Evolutionary conservation across 2,329 filamentous ascomycete species (phyloP).

Genomic region (Aaosphaeria pasadenensis): DNA sequence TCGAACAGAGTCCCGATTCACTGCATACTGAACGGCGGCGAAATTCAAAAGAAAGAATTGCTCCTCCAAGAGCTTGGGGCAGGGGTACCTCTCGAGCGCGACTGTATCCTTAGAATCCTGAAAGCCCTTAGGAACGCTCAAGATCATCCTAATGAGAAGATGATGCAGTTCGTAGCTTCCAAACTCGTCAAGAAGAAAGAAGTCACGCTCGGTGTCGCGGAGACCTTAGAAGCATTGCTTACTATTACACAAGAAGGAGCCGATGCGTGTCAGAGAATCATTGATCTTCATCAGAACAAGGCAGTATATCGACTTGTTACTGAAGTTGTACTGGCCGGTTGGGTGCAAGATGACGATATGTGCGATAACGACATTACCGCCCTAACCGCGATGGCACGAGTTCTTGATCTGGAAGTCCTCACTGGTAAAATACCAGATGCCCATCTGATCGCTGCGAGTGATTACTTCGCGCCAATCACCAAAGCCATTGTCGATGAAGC

Average conservation of each 20-base stretch:
- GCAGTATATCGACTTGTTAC: conserved; percentile 13
- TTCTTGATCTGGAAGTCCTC: background rate
- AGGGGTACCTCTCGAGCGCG: too few species aligned
- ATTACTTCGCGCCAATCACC: conserved; percentile 18
- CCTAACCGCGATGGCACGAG: conserved; percentile 15
- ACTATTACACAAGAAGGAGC: conserved; percentile 10
- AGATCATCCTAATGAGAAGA: conserved; percentile 8
- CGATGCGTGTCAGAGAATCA: conserved; percentile 19
- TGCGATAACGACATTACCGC: conserved; percentile 9
- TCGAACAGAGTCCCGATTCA: conserved; percentile 7
- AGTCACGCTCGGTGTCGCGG: conserved; percentile 12
- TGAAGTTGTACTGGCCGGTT: conserved; percentile 25
- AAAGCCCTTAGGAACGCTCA: conserved; percentile 8
- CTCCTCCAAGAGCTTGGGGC: background rate
- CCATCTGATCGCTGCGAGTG: conserved; percentile 13
- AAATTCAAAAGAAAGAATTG: conserved; percentile 4
- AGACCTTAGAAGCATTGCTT: conserved; percentile 10
- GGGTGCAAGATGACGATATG: conserved; percentile 14
- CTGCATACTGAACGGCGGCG: conserved; percentile 12
- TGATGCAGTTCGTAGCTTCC: conserved; percentile 19
- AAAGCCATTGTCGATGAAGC: conserved; percentile 21
- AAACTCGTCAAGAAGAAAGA: conserved; percentile 5
- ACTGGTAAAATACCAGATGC: conserved; percentile 4
- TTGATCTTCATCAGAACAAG: conserved; percentile 7
- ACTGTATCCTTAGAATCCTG: conserved; percentile 8